A percentile compares a stretch with the other conserved stretches of the same genome.
Conservation (phyloP, 2,329 filamentous ascomycete genomes). For the Phoma sp. region DNA sequence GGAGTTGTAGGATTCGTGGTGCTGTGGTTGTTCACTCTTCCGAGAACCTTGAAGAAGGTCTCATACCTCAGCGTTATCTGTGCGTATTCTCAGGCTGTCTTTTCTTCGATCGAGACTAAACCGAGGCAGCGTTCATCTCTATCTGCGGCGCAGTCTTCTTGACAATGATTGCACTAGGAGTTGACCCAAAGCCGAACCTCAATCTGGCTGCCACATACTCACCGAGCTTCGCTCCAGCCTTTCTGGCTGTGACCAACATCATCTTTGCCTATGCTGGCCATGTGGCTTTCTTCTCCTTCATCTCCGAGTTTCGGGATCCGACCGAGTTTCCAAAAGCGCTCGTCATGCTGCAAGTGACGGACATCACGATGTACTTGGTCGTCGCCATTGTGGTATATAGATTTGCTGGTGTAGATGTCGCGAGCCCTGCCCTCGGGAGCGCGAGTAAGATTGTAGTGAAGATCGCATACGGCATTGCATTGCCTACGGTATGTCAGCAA, state of each 20-base stretch:
- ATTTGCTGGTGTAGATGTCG: conserved; percentile 66
- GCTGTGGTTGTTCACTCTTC: conserved; percentile 66
- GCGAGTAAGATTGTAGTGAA: conserved; percentile 66
- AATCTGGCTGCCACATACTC: conserved; percentile 23
- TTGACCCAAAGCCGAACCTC: conserved; percentile 47
- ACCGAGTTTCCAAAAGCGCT: conserved; percentile 67
- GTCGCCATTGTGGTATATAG: conserved; percentile 72
- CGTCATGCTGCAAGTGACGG: conserved; percentile 63
- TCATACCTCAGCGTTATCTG: conserved; percentile 66
- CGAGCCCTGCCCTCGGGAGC: conserved; percentile 66
- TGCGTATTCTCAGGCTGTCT: too few species aligned
- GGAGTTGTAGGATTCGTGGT: conserved; percentile 65
- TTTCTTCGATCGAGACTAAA: too few species aligned
- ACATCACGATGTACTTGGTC: conserved; percentile 68
- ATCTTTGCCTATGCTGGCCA: conserved; percentile 73
- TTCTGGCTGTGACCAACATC: conserved; percentile 60
- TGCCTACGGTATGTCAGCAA: conserved; percentile 58
- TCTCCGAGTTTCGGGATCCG: conserved; percentile 68
- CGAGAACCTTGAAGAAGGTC: conserved; percentile 67
- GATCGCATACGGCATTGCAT: conserved; percentile 71
- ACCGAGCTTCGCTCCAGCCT: conserved; percentile 25
- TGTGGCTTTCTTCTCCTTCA: conserved; percentile 71
- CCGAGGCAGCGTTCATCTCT: conserved; percentile 59
- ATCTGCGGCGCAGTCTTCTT: conserved; percentile 68
- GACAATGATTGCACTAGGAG: conserved; percentile 69